Evolutionary conservation across 495 filamentous ascomycete species (phyloP).

Genomic region (Podospora pseudoanserina): DNA sequence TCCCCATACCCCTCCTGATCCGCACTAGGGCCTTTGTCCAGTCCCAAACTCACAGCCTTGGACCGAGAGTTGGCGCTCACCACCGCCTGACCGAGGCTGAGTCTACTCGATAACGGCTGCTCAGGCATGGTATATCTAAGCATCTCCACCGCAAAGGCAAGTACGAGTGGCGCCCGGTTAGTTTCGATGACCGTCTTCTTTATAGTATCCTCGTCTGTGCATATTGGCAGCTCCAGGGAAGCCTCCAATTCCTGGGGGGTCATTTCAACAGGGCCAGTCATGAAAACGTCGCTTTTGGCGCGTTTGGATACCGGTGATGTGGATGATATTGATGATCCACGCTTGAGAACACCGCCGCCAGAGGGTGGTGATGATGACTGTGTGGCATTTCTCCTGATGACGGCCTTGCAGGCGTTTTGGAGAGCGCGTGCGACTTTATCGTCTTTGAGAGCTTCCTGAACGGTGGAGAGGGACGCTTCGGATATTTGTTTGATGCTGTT

Average conservation of each 20-base stretch:
- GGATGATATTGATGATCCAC: constrained; percentile 25
- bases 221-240: constrained; percentile 59
- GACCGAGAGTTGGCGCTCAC: constrained; percentile 72
- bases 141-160: constrained; percentile 73
- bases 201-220: constrained; percentile 57
- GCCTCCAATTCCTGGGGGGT: constrained; percentile 63
- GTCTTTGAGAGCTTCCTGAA: constrained; percentile 63
- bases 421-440: constrained; percentile 65
- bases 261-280: constrained; percentile 36
- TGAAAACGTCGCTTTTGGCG: constrained; percentile 36
- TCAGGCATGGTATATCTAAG: constrained; percentile 76
- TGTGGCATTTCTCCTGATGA: constrained; percentile 40
- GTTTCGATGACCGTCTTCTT: constrained; percentile 57
- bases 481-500: constrained; percentile 59
- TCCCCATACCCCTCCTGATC: constrained; percentile 70
- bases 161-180: constrained; percentile 74
- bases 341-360: constrained; percentile 34
- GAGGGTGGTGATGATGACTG: background rate
- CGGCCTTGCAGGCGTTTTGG: constrained; percentile 66
- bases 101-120: constrained; percentile 73
- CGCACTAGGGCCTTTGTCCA: constrained; percentile 62
- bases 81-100: constrained; percentile 75
- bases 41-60: constrained; percentile 69
- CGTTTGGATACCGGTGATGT: constrained; percentile 39
- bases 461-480: constrained; percentile 48